A percentile compares a stretch with the other conserved stretches of the same genome.
Conservation (phyloP, 768 basidiomycete species). For the Cystobasidium tubakii region DNA sequence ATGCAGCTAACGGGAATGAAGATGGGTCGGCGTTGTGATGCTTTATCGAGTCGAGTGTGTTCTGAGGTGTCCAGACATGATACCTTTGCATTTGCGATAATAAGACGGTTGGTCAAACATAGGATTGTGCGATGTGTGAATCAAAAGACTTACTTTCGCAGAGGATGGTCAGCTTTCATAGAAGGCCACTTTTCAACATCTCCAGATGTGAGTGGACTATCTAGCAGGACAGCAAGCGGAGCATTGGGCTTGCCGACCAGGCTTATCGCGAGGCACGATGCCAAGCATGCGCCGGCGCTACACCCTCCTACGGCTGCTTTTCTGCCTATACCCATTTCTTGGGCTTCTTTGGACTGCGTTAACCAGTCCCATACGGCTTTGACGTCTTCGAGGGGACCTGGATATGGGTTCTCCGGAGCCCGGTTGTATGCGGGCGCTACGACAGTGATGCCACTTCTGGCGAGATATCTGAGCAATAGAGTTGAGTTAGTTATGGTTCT, state of each 20-base stretch:
- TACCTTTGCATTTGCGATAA: no score
- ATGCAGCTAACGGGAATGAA: neutral
- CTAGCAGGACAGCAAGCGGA: neutral
- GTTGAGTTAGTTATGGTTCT: no score
- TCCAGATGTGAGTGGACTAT: neutral
- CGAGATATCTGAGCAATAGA: conserved; percentile 7
- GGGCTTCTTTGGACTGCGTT: neutral
- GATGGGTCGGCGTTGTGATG: neutral
- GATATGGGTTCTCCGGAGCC: neutral
- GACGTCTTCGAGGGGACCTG: neutral
- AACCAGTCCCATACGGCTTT: neutral
- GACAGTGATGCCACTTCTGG: neutral
- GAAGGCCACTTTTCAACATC: neutral
- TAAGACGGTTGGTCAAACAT: no score
- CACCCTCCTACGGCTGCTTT: neutral
- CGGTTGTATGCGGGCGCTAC: neutral
- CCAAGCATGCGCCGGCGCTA: neutral
- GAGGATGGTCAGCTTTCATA: neutral
- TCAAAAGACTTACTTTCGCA: neutral
- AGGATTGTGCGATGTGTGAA: no score
- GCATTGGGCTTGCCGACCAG: neutral
- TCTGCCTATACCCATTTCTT: neutral
- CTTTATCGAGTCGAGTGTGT: neutral
- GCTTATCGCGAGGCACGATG: neutral
- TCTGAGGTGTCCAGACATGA: conserved; percentile 2